Base-by-base conservation (phyloP, 2,329 filamentous ascomycete species). In the Rosellinia necatrix region DNA sequence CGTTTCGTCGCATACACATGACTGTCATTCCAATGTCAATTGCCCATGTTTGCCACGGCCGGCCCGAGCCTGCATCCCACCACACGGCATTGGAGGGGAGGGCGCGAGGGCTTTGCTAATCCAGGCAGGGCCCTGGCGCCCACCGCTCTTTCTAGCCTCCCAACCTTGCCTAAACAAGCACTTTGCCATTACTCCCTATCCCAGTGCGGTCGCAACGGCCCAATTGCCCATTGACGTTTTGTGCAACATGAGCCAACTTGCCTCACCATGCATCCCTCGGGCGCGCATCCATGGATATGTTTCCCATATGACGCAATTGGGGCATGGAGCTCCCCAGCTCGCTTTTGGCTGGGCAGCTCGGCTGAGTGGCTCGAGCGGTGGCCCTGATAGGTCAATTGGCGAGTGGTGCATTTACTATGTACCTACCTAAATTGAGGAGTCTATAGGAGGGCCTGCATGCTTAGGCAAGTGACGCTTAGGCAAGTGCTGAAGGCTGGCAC, bases 311-410 rank as follows among this genome's bases (percentile, higher is more conserved):
- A 61, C 55, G 55, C 58, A 54, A 61, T 49, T 49, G 54, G 38
- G 19, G 44, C 49, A 50, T 44, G 38, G 57, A 37, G 37, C 30
- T 44, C 40, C 19, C 35, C 40, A 34, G 8, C 40, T 42, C 40
- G 24, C 29, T 12, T 42, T 49, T 38, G 25, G 6, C 43, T 42
- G 34, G 49, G 49, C 35, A 44, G 48, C 37, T 42, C 35, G 41
- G 48, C 37, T 42, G 29, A 30, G 34, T 47, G 47, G 59, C 55
- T 57, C 48, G 55, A 49, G 53, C 53, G 50, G 38, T 40, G 48
- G 50, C 25, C 35, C 64, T 66, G 58, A 67, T 67, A 67, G 64
- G 66, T 37, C 65, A 66, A 66, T 67, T 63, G 57, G 35, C n/a
- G 21, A 22, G 15, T 43, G 42, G 22, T 52, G 48, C 42, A 58